phyloP scores from a whole-genome alignment of 2,329 filamentous ascomycete genomes.

The Fusarium tanahbumbuense region DNA sequence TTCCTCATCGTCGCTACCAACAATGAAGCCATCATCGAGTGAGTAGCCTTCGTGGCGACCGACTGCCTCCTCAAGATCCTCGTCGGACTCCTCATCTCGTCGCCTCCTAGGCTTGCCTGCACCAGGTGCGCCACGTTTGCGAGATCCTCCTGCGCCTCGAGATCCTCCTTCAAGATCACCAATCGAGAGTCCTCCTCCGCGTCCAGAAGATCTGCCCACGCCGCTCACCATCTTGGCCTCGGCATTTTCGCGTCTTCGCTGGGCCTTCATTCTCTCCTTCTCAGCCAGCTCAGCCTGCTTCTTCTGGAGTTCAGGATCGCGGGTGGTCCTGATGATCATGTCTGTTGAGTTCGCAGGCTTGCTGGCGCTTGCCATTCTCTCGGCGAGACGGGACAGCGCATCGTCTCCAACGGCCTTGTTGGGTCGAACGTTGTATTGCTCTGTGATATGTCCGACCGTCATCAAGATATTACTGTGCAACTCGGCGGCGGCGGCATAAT shows the following conservation, averaged over 20 bases:
- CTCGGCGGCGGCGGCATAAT: constrained; percentile 79
- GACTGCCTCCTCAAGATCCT: constrained; percentile 72
- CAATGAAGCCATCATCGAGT: constrained; percentile 82
- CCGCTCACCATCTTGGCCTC: constrained; percentile 72
- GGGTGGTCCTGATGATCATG: constrained; percentile 75
- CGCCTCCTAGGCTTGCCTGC: constrained; percentile 64
- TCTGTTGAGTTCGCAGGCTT: constrained; percentile 67
- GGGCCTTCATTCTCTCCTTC: constrained; percentile 76
- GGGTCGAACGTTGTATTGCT: constrained; percentile 75
- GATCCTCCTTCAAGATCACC: constrained; percentile 75
- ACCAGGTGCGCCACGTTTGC: constrained; percentile 66
- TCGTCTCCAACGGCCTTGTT: constrained; percentile 77
- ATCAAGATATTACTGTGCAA: constrained; percentile 75
- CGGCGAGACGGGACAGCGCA: constrained; percentile 75
- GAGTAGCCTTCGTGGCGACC: constrained; percentile 80
- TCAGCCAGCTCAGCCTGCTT: constrained; percentile 79
- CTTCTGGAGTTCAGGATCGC: constrained; percentile 81
- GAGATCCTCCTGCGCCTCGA: constrained; percentile 59
- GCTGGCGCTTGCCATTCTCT: constrained; percentile 72
- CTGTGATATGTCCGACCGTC: constrained; percentile 80
- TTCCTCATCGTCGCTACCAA: constrained; percentile 78
- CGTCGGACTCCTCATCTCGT: constrained; percentile 80
- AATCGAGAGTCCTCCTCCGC: constrained; percentile 70
- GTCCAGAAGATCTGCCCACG: constrained; percentile 56
- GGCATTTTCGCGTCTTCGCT: constrained; percentile 75